A percentile compares a stretch with the other conserved stretches of the same genome.
phyloP scores from a whole-genome alignment of 805 yeast species.

The Geotrichum ghanense region DNA sequence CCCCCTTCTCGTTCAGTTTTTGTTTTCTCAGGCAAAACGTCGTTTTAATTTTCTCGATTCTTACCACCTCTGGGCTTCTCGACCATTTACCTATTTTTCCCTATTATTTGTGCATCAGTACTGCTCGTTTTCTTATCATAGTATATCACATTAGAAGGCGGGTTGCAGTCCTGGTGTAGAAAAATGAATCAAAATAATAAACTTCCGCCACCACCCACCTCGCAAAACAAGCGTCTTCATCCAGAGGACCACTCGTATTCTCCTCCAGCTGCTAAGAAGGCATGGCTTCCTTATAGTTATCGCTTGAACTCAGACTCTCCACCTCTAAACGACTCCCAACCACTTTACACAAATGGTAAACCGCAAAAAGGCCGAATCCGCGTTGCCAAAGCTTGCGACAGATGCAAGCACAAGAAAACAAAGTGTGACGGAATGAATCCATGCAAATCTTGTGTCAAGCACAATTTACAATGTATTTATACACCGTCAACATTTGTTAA shows the following conservation, averaged over 20 bases:
- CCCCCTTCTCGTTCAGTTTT: too few relatives aligned
- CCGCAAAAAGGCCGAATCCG: constrained; percentile 23
- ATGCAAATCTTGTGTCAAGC: constrained; percentile 36
- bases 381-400: constrained; percentile 43
- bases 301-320: neutral
- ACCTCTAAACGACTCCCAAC: neutral
- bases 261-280: neutral
- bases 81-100: too few relatives aligned
- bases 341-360: neutral
- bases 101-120: too few relatives aligned
- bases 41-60: too few relatives aligned
- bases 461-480: constrained; percentile 17
- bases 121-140: too few relatives aligned
- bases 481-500: constrained; percentile 4
- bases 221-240: neutral
- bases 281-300: neutral
- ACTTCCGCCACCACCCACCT: neutral
- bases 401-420: constrained; percentile 44
- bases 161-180: too few relatives aligned
- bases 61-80: too few relatives aligned
- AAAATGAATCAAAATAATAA: constrained; percentile 24
- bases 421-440: constrained; percentile 47
- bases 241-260: neutral
- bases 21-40: too few relatives aligned
- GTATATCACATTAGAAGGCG: too few relatives aligned